A percentile compares a stretch with the other conserved stretches of the same genome.
Evolutionary conservation across 2,329 filamentous ascomycete species (phyloP).

Genomic region (Xylaria sp.): DNA sequence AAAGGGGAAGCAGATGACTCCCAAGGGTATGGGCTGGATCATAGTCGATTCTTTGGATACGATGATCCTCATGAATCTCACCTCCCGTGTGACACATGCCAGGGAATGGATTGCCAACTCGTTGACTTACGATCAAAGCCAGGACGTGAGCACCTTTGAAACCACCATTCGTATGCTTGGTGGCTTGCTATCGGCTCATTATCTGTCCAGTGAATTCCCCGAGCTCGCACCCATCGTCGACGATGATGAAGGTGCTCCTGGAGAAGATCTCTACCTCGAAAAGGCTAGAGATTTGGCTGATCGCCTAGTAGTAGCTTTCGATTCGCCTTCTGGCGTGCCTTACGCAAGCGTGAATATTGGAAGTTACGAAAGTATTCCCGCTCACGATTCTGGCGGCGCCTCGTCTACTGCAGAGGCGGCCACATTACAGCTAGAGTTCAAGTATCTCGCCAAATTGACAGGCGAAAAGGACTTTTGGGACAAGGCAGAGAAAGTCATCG

Average conservation of each 20-base stretch:
- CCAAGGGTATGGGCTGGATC: slow-evolving; percentile 93
- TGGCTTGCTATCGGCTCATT: slow-evolving; percentile 89
- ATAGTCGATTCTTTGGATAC: slow-evolving; percentile 96
- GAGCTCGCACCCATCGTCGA: slow-evolving; percentile 76
- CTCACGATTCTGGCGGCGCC: slow-evolving; percentile 83
- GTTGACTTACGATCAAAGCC: slow-evolving; percentile 86
- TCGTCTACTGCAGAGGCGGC: slow-evolving; percentile 95
- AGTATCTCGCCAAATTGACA: slow-evolving; percentile 93
- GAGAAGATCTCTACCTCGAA: slow-evolving; percentile 93
- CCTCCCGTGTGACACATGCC: slow-evolving; percentile 80
- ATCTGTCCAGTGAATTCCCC: slow-evolving; percentile 84
- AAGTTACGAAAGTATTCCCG: slow-evolving; percentile 74
- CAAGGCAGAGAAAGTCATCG: slow-evolving; percentile 87
- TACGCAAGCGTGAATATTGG: slow-evolving; percentile 90
- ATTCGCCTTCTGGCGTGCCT: slow-evolving; percentile 84
- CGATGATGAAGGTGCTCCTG: slow-evolving; percentile 72
- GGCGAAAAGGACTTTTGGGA: slow-evolving; percentile 94
- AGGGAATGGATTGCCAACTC: slow-evolving; percentile 85
- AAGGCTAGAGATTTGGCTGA: slow-evolving; percentile 94
- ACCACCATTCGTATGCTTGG: slow-evolving; percentile 98
- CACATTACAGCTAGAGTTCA: slow-evolving; percentile 92
- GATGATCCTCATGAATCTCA: slow-evolving; percentile 97
- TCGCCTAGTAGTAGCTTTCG: slow-evolving; percentile 83
- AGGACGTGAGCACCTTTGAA: slow-evolving; percentile 97
- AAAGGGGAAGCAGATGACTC: slow-evolving; percentile 80